Percentiles rank a stretch among this genome's conserved stretches.
Conservation (phyloP, 2,329 filamentous ascomycete genomes). For the Neofusicoccum cordaticola region DNA sequence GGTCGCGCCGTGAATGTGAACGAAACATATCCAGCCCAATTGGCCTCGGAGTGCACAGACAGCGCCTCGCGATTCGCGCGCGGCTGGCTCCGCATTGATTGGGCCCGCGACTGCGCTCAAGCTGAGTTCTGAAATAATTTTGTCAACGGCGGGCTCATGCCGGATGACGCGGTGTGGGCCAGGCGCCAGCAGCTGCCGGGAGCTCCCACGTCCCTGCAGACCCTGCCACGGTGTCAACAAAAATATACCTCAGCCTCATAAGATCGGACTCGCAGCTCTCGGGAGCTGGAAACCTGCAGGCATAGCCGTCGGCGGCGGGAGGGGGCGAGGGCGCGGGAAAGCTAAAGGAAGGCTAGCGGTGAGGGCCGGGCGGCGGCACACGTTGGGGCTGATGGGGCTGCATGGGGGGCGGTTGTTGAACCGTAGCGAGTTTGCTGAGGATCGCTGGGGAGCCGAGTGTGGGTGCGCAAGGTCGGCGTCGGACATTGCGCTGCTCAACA, state of each 20-base stretch:
- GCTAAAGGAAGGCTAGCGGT: slow-evolving; percentile 10
- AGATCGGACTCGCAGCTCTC: not conserved
- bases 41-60: not conserved
- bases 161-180: not conserved
- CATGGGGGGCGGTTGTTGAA: slow-evolving; percentile 12
- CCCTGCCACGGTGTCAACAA: not conserved
- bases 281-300: not conserved
- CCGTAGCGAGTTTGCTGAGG: slow-evolving; percentile 8
- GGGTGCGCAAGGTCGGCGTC: slow-evolving; percentile 9
- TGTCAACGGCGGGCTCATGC: not conserved
- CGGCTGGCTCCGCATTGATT: not conserved
- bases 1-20: not conserved
- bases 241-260: slow-evolving; percentile 1
- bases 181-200: not conserved
- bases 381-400: slow-evolving; percentile 15
- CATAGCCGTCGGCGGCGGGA: not conserved
- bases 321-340: not conserved
- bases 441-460: slow-evolving; percentile 16
- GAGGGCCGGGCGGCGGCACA: slow-evolving; percentile 12
- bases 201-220: not conserved
- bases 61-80: not conserved
- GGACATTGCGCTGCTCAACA: slow-evolving; percentile 16
- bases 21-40: not conserved
- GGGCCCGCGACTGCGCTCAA: not conserved
- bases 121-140: not conserved